A percentile compares a stretch with the other conserved stretches of the same genome.
Conservation (phyloP, 2,329 filamentous ascomycete genomes). For the Colletotrichum orchidophilum region DNA sequence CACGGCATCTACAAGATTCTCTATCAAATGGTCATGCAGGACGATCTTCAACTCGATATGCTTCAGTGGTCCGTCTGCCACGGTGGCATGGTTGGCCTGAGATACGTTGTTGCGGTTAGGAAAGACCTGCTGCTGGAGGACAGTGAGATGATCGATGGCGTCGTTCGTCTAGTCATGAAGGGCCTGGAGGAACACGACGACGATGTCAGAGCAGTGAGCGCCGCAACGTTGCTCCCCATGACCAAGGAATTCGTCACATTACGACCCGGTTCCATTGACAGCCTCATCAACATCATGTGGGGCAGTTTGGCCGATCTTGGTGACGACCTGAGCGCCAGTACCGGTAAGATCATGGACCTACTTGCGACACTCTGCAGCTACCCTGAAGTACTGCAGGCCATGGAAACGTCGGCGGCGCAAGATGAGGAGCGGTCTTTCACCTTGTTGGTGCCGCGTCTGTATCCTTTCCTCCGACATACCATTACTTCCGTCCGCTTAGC, state of each 20-base stretch:
- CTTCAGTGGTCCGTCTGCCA: slow-evolving; percentile 95
- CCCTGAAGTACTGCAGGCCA: slow-evolving; percentile 88
- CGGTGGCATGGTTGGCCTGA: slow-evolving; percentile 95
- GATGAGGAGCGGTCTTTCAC: slow-evolving; percentile 92
- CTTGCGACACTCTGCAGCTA: slow-evolving; percentile 96
- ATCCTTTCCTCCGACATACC: slow-evolving; percentile 95
- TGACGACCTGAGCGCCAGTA: slow-evolving; percentile 96
- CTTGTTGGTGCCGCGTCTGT: slow-evolving; percentile 89
- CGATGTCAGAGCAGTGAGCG: slow-evolving; percentile 95
- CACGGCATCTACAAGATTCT: slow-evolving; percentile 86
- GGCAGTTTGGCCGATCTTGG: slow-evolving; percentile 96
- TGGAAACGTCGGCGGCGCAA: slow-evolving; percentile 87
- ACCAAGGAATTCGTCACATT: slow-evolving; percentile 93
- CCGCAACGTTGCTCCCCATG: slow-evolving; percentile 96
- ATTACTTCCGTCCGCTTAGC: slow-evolving; percentile 95
- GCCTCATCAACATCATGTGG: slow-evolving; percentile 95
- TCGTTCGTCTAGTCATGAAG: slow-evolving; percentile 93
- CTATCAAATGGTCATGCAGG: slow-evolving; percentile 91
- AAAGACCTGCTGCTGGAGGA: slow-evolving; percentile 91
- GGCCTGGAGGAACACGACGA: slow-evolving; percentile 91
- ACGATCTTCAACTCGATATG: slow-evolving; percentile 76
- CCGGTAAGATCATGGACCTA: slow-evolving; percentile 97
- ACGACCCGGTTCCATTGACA: slow-evolving; percentile 79
- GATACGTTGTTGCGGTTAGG: slow-evolving; percentile 93
- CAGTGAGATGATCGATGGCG: slow-evolving; percentile 87